Percentiles rank a stretch among this genome's conserved stretches.
Conservation (phyloP, 2,329 filamentous ascomycete genomes). For the Emergomyces orientalis region DNA sequence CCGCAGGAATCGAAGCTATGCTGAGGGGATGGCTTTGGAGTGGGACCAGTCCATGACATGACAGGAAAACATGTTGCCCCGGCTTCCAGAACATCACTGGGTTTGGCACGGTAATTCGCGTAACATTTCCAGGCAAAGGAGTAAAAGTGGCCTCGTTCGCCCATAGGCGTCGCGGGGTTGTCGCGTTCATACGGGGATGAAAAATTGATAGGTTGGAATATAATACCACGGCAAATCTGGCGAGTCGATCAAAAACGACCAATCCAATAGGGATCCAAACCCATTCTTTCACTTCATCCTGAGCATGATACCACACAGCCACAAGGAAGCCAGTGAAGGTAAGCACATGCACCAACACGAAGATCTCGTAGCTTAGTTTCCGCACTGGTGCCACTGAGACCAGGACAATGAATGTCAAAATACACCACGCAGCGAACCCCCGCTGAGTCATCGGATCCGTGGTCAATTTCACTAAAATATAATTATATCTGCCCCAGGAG, state of each 20-base stretch:
- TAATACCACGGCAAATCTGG: slow-evolving; percentile 28
- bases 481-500: slow-evolving; percentile 44
- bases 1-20: slow-evolving; percentile 48
- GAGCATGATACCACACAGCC: slow-evolving; percentile 42
- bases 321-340: slow-evolving; percentile 42
- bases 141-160: slow-evolving; percentile 38
- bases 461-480: slow-evolving; percentile 41
- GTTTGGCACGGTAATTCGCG: slow-evolving; percentile 47
- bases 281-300: slow-evolving; percentile 34
- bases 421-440: slow-evolving; percentile 45
- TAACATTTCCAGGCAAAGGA: slow-evolving; percentile 46
- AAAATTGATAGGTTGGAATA: slow-evolving; percentile 37
- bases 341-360: slow-evolving; percentile 46
- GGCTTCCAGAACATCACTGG: slow-evolving; percentile 50
- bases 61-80: slow-evolving; percentile 55
- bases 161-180: slow-evolving; percentile 22
- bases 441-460: slow-evolving; percentile 42
- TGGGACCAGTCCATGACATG: slow-evolving; percentile 47
- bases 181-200: slow-evolving; percentile 20
- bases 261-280: slow-evolving; percentile 42
- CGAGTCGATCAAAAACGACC: slow-evolving; percentile 38
- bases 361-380: slow-evolving; percentile 44
- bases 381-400: slow-evolving; percentile 44
- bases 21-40: slow-evolving; percentile 58
- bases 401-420: slow-evolving; percentile 44